phyloP scores from a whole-genome alignment of 345 rosid species.

The Odontarrhena argentea region DNA sequence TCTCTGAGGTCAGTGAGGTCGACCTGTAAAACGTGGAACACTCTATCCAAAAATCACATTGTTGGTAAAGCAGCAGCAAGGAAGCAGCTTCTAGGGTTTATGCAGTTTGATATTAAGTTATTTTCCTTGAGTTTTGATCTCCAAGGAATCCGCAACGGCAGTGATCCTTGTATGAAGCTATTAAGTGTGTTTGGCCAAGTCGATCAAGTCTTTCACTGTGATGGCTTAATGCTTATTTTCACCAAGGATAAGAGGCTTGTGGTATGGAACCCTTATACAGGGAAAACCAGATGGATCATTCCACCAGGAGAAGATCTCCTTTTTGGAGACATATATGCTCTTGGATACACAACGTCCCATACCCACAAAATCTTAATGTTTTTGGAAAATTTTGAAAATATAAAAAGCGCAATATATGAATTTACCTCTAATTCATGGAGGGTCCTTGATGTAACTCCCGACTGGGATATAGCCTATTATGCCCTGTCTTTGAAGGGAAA shows the following conservation, averaged over 20 bases:
- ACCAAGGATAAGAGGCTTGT: not conserved
- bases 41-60: not conserved
- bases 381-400: not conserved
- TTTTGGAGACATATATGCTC: not conserved
- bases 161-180: no score
- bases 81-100: not conserved
- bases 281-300: not conserved
- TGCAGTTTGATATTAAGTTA: no score
- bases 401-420: not conserved
- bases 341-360: conserved; percentile 2
- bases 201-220: not conserved
- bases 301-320: not conserved
- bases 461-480: not conserved
- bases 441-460: not conserved
- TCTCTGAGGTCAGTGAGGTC: not conserved
- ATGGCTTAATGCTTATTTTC: not conserved
- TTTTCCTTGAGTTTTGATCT: no score
- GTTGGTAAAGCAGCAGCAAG: not conserved
- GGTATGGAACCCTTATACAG: not conserved
- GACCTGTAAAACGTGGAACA: not conserved
- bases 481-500: not conserved
- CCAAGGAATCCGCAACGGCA: no score
- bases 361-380: conserved; percentile 12
- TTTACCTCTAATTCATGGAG: not conserved
- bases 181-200: not conserved